These are phyloP conservation scores for Mucor piriformis DNA, from an alignment of 371 early-diverging fungal genomes.

Conservation along the genomic window DNA sequence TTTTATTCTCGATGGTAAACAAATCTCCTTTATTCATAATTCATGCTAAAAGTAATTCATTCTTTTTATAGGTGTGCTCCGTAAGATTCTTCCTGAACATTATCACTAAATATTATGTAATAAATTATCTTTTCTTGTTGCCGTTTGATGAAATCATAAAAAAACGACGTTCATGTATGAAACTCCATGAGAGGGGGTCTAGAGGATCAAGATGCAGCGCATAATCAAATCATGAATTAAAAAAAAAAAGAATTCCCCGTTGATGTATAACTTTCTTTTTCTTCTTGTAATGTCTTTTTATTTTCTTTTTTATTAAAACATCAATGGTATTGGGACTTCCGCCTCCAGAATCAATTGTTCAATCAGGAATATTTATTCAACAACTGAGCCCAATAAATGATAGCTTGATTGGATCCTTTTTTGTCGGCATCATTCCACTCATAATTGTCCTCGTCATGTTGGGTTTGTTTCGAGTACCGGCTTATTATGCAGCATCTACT, in stretches of 20 bases:
- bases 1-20: slow-evolving; percentile 68
- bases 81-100: slow-evolving; percentile 42
- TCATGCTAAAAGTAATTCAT: too few relatives aligned
- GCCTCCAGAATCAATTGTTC: slow-evolving; percentile 12
- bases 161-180: not conserved
- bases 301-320: not conserved
- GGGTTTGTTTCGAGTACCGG: slow-evolving; percentile 40
- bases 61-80: slow-evolving; percentile 34
- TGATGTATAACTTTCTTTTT: not conserved
- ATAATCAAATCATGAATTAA: too few relatives aligned
- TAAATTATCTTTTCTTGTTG: not conserved
- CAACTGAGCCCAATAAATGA: slow-evolving; percentile 44
- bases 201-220: too few relatives aligned
- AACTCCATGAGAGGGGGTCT: too few relatives aligned
- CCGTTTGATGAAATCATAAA: not conserved
- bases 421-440: slow-evolving; percentile 48
- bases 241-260: too few relatives aligned
- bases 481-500: slow-evolving; percentile 36
- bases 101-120: slow-evolving; percentile 11
- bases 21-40: too few relatives aligned
- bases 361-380: slow-evolving; percentile 44
- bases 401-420: slow-evolving; percentile 44
- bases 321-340: slow-evolving; percentile 9
- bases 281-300: not conserved
- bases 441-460: slow-evolving; percentile 39